Base-by-base conservation (phyloP, 1,284 basidiomycete species). In the Volvariella volvacea region DNA sequence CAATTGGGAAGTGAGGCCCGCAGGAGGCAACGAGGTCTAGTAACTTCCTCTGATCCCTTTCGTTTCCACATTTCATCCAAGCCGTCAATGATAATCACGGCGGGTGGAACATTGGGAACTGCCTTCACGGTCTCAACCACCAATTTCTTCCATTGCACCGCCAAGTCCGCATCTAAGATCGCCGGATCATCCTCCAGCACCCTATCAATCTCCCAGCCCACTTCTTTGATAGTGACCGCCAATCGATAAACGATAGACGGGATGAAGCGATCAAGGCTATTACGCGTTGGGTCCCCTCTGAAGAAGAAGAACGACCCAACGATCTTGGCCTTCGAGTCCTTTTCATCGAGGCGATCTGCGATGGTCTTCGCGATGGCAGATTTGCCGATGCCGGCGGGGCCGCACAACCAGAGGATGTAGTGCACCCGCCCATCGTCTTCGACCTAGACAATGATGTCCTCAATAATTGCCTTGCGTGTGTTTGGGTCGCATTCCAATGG, bases 351-450 rank as follows among this genome's bases (percentile, higher is more conserved):
- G 14, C 6, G 14, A 12, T 39, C 14, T 3, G 38, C 19, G 3
- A 21, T 39, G n/a, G 15, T 15, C 22, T 17, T 19, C 22, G 38
- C 38, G 4, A 39, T 39, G 4, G 38, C 38, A 14, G 38, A 39
- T 39, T 39, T 39, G 12, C 38, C 38, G 19, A 20, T 20, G 14
- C 38, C 38, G 10, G 38, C 38, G 14, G 38, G 38, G 14, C 38
- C 38, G 20, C 14, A 6, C 20, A 39, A 14, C 38, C 38, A 39
- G 14, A 39, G 17, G 4, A 39, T 39, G 19, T 22, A 12, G 3
- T 39, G 4, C 12, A 6, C 10, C 4, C 10, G 10, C 3, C 14
- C 6, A 6, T 19, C n/a, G 22, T 39, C 19, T 4, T 17, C 15
- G 6, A 20, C 20, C 38, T 19, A 39, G 38, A n/a, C 10, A 14